phyloP scores from a whole-genome alignment of 306 rosid genomes.

The Abrus pulchellus region DNA sequence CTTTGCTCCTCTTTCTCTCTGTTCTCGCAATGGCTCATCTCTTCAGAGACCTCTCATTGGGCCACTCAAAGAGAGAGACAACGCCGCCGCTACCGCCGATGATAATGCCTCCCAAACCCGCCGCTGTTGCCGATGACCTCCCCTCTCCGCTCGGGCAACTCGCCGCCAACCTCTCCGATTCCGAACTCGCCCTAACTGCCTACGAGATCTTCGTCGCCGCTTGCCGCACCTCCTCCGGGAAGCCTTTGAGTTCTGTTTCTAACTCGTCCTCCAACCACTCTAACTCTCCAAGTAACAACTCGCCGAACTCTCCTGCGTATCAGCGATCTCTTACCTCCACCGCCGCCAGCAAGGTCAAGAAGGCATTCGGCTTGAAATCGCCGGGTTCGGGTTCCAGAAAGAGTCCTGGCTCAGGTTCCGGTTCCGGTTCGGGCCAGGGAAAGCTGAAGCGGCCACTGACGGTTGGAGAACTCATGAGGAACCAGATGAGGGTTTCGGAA shows the following conservation, averaged over 20 bases:
- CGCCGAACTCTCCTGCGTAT: conserved; percentile 62
- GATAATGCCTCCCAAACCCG: conserved; percentile 48
- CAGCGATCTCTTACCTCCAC: conserved; percentile 96
- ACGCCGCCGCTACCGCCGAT: conserved; percentile 51
- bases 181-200: conserved; percentile 83
- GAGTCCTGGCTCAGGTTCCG: conserved; percentile 72
- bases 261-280: conserved; percentile 49
- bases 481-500: conserved; percentile 96
- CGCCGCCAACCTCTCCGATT: conserved; percentile 69
- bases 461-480: conserved; percentile 94
- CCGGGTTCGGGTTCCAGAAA: conserved; percentile 88
- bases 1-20: conserved; percentile 25
- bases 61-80: conserved; percentile 85
- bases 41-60: conserved; percentile 89
- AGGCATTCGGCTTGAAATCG: conserved; percentile 91
- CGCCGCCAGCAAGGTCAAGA: conserved; percentile 97
- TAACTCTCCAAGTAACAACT: conserved; percentile 64
- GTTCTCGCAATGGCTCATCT: conserved; percentile 77
- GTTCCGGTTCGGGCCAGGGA: conserved; percentile 63
- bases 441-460: conserved; percentile 79
- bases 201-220: conserved; percentile 98
- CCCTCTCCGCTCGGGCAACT: conserved; percentile 91
- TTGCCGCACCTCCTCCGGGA: conserved; percentile 89
- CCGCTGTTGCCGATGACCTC: conserved; percentile 63
- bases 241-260: conserved; percentile 64